Percentiles rank a stretch among this genome's conserved stretches.
phyloP scores from a whole-genome alignment of 208 protist genomes.

The Trypanosoma congolense region DNA sequence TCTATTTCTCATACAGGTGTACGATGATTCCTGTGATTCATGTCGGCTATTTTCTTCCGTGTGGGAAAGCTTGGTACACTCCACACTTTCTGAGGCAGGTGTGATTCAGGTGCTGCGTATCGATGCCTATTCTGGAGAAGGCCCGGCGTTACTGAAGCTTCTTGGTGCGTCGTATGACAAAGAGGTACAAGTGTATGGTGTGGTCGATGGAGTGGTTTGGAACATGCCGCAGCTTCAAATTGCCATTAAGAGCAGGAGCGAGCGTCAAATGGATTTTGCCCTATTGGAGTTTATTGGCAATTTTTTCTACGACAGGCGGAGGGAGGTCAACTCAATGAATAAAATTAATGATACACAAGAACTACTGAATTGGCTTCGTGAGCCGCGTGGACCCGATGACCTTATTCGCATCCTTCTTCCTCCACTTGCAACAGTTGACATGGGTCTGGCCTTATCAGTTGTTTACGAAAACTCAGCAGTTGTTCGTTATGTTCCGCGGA shows the following conservation, averaged over 20 bases:
- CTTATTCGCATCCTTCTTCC: slow-evolving; percentile 25
- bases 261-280: slow-evolving; percentile 26
- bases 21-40: slow-evolving; percentile 54
- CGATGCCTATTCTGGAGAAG: slow-evolving; percentile 55
- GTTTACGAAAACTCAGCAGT: slow-evolving; percentile 35
- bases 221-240: slow-evolving; percentile 36
- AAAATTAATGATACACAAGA: slow-evolving; percentile 20
- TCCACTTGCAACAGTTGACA: slow-evolving; percentile 35
- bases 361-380: slow-evolving; percentile 50
- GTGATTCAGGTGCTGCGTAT: slow-evolving; percentile 81
- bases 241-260: slow-evolving; percentile 29
- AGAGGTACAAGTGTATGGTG: slow-evolving; percentile 34
- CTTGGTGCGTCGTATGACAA: slow-evolving; percentile 24
- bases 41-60: slow-evolving; percentile 52
- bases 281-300: slow-evolving; percentile 70
- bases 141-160: slow-evolving; percentile 28
- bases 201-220: slow-evolving; percentile 72
- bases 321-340: slow-evolving; percentile 26
- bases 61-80: slow-evolving; percentile 73
- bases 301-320: slow-evolving; percentile 61
- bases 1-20: slow-evolving; percentile 71
- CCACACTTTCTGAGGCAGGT: slow-evolving; percentile 43
- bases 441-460: slow-evolving; percentile 53
- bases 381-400: slow-evolving; percentile 24
- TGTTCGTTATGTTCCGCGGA: slow-evolving; percentile 41